Evolutionary conservation across 345 rosid species (phyloP).

Genomic region (Draba incana): DNA sequence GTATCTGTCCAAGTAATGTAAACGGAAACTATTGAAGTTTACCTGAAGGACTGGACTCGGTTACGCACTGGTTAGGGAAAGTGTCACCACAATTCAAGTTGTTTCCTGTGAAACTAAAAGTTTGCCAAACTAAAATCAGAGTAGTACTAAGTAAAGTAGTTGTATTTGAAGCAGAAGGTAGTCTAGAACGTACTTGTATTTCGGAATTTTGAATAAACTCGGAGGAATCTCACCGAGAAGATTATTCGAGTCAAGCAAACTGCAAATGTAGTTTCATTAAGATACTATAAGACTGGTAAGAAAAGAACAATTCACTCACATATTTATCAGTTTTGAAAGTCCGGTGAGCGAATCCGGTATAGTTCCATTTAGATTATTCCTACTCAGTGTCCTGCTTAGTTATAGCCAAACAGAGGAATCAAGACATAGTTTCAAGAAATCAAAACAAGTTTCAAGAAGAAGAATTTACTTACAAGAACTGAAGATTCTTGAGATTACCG

Average conservation of each 20-base stretch:
- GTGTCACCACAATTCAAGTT: conserved; percentile 64
- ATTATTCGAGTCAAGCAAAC: conserved; percentile 75
- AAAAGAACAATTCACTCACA: conserved; percentile 55
- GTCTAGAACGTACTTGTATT: conserved; percentile 69
- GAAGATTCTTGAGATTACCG: conserved; percentile 81
- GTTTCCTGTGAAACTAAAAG: conserved; percentile 80
- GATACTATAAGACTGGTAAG: not conserved
- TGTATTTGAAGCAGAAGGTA: not conserved
- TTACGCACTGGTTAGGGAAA: conserved; percentile 51
- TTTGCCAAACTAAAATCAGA: conserved; percentile 32
- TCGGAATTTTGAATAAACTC: conserved; percentile 58
- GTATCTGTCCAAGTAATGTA: conserved; percentile 5
- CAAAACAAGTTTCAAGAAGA: conserved; percentile 7
- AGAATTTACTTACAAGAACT: conserved; percentile 70
- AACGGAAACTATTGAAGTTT: not conserved
- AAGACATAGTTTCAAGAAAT: not conserved
- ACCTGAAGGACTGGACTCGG: conserved; percentile 65
- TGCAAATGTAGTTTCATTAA: conserved; percentile 48
- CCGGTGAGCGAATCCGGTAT: conserved; percentile 67
- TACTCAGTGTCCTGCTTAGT: conserved; percentile 73
- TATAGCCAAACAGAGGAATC: conserved; percentile 25
- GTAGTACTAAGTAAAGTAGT: not conserved
- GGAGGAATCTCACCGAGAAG: conserved; percentile 79
- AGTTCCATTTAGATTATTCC: conserved; percentile 73
- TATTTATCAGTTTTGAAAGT: conserved; percentile 65